These are phyloP conservation scores for Bryoerythrophyllum caledonicum DNA, from an alignment of 225 moss, liverwort and hornwort genomes.

Conservation along the genomic window DNA sequence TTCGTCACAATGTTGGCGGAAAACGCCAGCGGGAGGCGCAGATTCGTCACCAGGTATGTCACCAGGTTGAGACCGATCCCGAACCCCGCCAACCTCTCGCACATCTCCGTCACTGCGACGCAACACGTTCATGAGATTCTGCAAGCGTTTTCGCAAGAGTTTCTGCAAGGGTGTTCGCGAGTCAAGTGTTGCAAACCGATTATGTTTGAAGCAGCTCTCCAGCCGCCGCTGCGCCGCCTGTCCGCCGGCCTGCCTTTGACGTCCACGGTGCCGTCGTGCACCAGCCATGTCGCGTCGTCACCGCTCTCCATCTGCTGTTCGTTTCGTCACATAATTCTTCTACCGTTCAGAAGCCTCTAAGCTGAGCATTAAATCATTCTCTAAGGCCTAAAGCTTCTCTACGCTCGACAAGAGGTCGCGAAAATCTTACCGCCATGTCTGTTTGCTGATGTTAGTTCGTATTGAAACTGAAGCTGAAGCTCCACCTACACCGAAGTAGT, in stretches of 20 bases:
- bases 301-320: slow-evolving; percentile 14
- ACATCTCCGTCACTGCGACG: slow-evolving; percentile 43
- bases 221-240: slow-evolving; percentile 42
- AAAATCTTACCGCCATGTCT: slow-evolving; percentile 10
- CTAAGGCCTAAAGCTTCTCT: too few species aligned
- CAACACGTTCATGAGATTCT: too few species aligned
- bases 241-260: slow-evolving; percentile 33
- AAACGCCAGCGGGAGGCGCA: slow-evolving; percentile 28
- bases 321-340: not conserved
- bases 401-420: not conserved
- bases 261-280: slow-evolving; percentile 43
- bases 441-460: too few species aligned
- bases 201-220: slow-evolving; percentile 49
- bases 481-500: not conserved
- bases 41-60: slow-evolving; percentile 31
- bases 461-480: not conserved
- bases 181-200: too few species aligned
- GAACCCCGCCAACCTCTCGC: slow-evolving; percentile 43
- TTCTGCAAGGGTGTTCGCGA: not conserved
- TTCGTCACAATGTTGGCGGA: slow-evolving; percentile 54
- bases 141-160: too few species aligned
- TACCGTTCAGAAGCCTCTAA: not conserved
- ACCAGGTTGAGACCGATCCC: slow-evolving; percentile 52
- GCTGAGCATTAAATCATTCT: not conserved
- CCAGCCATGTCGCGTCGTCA: slow-evolving; percentile 25